Base-by-base conservation (phyloP, 1,139 yeast species). In the Kodamaea alishanica region DNA sequence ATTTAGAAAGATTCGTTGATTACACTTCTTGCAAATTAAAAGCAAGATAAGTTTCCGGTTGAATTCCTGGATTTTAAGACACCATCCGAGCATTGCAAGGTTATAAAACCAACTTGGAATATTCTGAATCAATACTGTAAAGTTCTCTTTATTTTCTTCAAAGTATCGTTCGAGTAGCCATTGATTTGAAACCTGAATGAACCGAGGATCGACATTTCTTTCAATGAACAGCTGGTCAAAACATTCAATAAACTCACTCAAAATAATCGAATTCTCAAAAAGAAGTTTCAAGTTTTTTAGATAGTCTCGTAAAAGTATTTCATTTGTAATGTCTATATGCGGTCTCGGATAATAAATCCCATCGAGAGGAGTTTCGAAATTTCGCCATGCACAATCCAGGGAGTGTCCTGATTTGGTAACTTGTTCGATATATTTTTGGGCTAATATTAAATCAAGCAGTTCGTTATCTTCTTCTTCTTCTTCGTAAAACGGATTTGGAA, bases 291-390 rank as follows among this genome's bases (percentile, higher is more conserved):
- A 51, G 41, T 54, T 53, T 22, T 41, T 36, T 26, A 68, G 48
- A 45, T 67, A 70, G 33, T 55, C 62, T 4, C 47, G 26, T 4
- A 67, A 51, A 11, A 69, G 45, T 2, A 49, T 37, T 25, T 55
- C 61, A 42, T 66, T 54, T n/a, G 72, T 65, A 23, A 53, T 44
- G n/a, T 55, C 51, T 9, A 68, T 40, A 34, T 60, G 59, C 0
- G 73, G 72, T 8, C 64, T 52, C n/a, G 61, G 47, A 46, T 70
- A 68, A 44, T 70, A 70, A 0, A 60, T 50, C 8, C 66, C 67
- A 8, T 56, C 55, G 5, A 60, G 35, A 0, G 74, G 71, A 24
- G 69, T 60, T 41, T 62, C 69, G 32, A 66, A 61, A 38, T 54
- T 57, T 26, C 58, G 49, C 76, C 76, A 70, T 1, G 67, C 58